Evolutionary conservation across 257 asterid species (phyloP), one percentile per base, ranked within the genome.

Genomic region (Gynochthodes officinalis): DNA sequence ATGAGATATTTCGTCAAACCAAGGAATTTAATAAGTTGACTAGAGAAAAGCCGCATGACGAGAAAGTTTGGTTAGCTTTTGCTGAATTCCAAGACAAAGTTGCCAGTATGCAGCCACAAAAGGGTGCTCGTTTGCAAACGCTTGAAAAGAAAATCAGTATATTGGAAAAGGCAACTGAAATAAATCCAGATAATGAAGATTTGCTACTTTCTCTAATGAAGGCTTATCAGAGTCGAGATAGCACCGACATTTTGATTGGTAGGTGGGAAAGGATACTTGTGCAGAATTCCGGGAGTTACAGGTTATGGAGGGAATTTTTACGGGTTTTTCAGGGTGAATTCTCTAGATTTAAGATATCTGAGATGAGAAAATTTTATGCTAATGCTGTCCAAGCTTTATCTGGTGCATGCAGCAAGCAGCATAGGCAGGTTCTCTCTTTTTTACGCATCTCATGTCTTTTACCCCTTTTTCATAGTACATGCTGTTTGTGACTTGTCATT

Each of bases 341-440:
- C 75, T 95, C 99, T 60, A 92, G 95, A 77, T 92, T 95, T 77
- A 95, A 95, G 88, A 91, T 95, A 78, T 89, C 97, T 65, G 99
- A 92, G 74, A 76, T 88, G 93, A 87, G 99, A 83, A 95, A 85
- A 83, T 84, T 95, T 84, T 90, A 90, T 81, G 91, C 91, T 21
- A 92, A 85, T 76, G 99, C 99, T 64, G 77, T 92, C 72, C 97
- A 86, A 82, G 97, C 99, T 79, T 80, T 95, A 76, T 84, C 88
- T 80, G 97, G 96, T 85, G 88, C 97, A 70, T 86, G 98, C 82
- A 72, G 80, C 77, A 89, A 81, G 96, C 96, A 82, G 89, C 86
- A 85, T 84, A 90, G 99, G 99, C 99, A 92, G 99, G 99, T 95
- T 87, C 91, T 93, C 89, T 74, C 84, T 83, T 79, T 83, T 79